These are phyloP conservation scores for Globisporangium ultimum DNA, from an alignment of 352 stramenopile species.

Conservation along the genomic window DNA sequence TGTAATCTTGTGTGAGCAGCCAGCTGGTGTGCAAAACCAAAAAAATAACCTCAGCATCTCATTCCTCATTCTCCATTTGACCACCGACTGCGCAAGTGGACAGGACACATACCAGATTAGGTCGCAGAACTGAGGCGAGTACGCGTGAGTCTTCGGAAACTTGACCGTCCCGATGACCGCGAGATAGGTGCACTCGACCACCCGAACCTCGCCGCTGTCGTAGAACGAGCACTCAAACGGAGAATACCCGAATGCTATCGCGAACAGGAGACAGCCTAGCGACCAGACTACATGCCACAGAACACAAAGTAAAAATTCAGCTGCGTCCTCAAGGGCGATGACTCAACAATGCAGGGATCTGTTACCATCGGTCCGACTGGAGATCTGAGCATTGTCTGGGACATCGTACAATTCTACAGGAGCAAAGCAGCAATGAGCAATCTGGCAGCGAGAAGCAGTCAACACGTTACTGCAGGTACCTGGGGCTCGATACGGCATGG, in stretches of 20 bases:
- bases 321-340: not conserved
- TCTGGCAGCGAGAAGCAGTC: not conserved
- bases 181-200: constrained; percentile 86
- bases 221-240: constrained; percentile 88
- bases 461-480: constrained; percentile 22
- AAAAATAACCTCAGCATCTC: not conserved
- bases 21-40: constrained; percentile 31
- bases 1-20: constrained; percentile 61
- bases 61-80: constrained; percentile 13
- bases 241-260: constrained; percentile 88
- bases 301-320: not conserved
- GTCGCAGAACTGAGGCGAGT: constrained; percentile 60
- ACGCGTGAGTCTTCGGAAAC: constrained; percentile 58
- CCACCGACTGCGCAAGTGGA: constrained; percentile 3
- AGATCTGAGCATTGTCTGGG: constrained; percentile 60
- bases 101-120: constrained; percentile 54
- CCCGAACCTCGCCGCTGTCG: constrained; percentile 53
- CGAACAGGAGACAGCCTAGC: constrained; percentile 86
- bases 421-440: not conserved
- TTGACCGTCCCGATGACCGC: constrained; percentile 82
- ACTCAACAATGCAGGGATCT: not conserved
- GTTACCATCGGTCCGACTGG: constrained; percentile 67
- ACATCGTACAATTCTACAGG: constrained; percentile 85
- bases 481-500: constrained; percentile 85
- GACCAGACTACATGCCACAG: constrained; percentile 63